Base-by-base conservation (phyloP, 2,329 filamentous ascomycete species). In the Pseudogymnoascus sp. region DNA sequence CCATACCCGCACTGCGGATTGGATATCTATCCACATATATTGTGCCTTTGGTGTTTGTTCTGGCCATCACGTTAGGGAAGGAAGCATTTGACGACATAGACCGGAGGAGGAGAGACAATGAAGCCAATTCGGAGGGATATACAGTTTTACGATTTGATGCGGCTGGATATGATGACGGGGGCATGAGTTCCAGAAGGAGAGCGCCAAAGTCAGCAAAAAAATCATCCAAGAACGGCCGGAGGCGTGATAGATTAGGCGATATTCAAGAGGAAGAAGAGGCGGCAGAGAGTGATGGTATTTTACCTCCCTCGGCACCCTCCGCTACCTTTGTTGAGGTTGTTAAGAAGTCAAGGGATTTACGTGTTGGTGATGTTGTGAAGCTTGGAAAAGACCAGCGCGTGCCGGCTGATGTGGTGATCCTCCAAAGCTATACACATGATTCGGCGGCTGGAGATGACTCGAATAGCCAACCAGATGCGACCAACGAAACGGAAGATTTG, bases 11-110 rank as follows among this genome's bases (percentile, higher is more conserved):
- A 20, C 77, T 99, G 60, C 85, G 91, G 60, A 97, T 99, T 66
- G 94, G 94, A 61, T 97, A 97, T 73, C 82, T 99, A 64, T 90
- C 90, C 30, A 97, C 94, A 1, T 99, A 99, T 69, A 86, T 97
- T 72, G 92, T 90, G 18, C 94, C 94, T 1, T 76, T 99, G 64
- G 91, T 87, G 0, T 97, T 97, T 74, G 95, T 99, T 63, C 82
- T 99, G 41, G 79, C 86, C 41, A 94, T 99, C 66, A 97, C 94
- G 0, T 82, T 99, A 69, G 92, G 91, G 15, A 99, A 99, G 73
- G 95, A 99, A 75, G 95, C 94, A 0, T 86, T 89, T 69, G 94
- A 99, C 72, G 95, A 99, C 73, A 90, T 99, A 68, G 88, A 86
- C 60, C 80, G 94, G 66, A 82, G 95, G 63, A 82, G 89, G 66